A percentile compares a stretch with the other conserved stretches of the same genome.
phyloP scores from a whole-genome alignment of 2,329 filamentous ascomycete species.

The Spiromastix sp. region DNA sequence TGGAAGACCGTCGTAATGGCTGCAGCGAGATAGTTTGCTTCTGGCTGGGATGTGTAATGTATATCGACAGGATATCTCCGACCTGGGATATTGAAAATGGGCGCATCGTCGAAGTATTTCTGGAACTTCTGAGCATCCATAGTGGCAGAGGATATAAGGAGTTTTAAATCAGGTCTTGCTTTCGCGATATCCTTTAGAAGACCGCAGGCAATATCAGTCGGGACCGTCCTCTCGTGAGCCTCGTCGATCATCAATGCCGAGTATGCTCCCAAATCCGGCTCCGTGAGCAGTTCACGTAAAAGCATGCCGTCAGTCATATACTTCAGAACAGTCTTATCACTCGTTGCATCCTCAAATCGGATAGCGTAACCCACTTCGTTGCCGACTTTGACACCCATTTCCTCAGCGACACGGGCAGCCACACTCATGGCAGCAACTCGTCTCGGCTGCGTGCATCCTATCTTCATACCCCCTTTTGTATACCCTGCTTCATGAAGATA shows the following conservation, averaged over 20 bases:
- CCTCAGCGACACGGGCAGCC: constrained; percentile 88
- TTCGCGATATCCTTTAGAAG: constrained; percentile 80
- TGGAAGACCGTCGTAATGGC: constrained; percentile 91
- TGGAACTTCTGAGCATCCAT: constrained; percentile 91
- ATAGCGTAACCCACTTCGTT: constrained; percentile 92
- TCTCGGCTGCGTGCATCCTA: constrained; percentile 88
- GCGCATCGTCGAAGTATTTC: constrained; percentile 81
- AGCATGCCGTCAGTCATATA: constrained; percentile 98
- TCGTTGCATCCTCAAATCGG: constrained; percentile 86
- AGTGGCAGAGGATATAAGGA: constrained; percentile 88
- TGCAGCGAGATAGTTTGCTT: constrained; percentile 86
- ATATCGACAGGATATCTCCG: constrained; percentile 83
- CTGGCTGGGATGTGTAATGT: constrained; percentile 80
- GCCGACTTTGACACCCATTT: constrained; percentile 81
- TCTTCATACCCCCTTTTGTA: constrained; percentile 70
- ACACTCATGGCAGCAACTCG: constrained; percentile 97
- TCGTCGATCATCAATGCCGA: constrained; percentile 93
- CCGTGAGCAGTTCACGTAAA: constrained; percentile 77
- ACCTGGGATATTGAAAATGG: constrained; percentile 91
- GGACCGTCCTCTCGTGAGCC: constrained; percentile 85
- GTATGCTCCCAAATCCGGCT: constrained; percentile 73
- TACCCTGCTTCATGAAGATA: constrained; percentile 88
- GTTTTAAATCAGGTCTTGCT: constrained; percentile 72
- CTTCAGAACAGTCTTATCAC: constrained; percentile 82
- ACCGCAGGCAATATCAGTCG: constrained; percentile 82